Evolutionary conservation across 805 yeast genomes (phyloP).

Genomic region (Kodamaea restingae): DNA sequence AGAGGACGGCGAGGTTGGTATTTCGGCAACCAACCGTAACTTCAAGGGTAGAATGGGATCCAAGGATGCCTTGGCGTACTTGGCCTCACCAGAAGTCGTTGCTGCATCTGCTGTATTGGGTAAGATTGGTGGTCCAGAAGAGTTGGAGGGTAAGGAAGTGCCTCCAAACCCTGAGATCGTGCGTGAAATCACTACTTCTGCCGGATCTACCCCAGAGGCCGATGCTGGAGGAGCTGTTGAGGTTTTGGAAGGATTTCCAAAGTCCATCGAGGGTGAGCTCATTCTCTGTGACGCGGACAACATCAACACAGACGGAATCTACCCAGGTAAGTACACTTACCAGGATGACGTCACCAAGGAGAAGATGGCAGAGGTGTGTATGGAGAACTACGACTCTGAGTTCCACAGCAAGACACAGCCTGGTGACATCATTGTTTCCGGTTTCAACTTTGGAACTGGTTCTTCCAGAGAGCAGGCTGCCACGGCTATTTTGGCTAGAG

Average conservation of each 20-base stretch:
- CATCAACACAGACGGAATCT: conserved; percentile 96
- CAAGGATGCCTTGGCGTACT: conserved; percentile 89
- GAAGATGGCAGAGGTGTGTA: conserved; percentile 97
- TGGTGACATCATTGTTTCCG: conserved; percentile 87
- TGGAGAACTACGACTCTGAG: conserved; percentile 96
- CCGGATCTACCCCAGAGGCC: conserved; percentile 28
- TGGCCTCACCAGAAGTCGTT: conserved; percentile 96
- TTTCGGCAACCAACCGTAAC: conserved; percentile 96
- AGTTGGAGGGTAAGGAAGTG: conserved; percentile 56
- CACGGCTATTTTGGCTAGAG: conserved; percentile 93
- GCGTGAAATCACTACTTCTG: conserved; percentile 30
- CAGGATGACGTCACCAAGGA: conserved; percentile 95
- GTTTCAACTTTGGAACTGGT: conserved; percentile 97
- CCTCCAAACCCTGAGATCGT: conserved; percentile 48
- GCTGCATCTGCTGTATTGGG: conserved; percentile 98
- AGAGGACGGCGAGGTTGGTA: conserved; percentile 96
- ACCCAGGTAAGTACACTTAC: conserved; percentile 98
- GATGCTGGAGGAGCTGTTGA: conserved; percentile 48
- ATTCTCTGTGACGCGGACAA: conserved; percentile 95
- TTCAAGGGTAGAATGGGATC: conserved; percentile 99
- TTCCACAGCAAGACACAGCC: conserved; percentile 77
- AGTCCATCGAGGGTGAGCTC: conserved; percentile 81
- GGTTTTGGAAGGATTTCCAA: conserved; percentile 88
- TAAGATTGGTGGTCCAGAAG: conserved; percentile 88
- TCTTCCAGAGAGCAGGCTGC: conserved; percentile 99